Base-by-base conservation (phyloP, 495 filamentous ascomycete genomes). In the Penicillium flavigenum region DNA sequence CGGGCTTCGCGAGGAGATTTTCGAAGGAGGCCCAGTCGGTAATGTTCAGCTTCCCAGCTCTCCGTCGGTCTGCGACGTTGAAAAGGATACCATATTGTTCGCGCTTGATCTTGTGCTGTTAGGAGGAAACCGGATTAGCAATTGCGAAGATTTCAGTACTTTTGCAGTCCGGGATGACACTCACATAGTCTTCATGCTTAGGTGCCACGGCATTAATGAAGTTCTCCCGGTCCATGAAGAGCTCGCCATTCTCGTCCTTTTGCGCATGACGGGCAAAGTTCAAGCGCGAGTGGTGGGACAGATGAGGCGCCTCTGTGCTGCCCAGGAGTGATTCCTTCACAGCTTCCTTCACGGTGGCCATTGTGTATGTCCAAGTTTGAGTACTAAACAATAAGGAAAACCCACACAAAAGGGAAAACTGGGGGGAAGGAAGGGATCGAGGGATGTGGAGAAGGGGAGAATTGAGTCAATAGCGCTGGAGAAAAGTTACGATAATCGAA, bases 1-100 rank as follows among this genome's bases (percentile, higher is more conserved):
- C 94, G 59, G 94, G 91, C 70, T 96, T 97, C 49, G 82, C 81
- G 36, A 98, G 84, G 53, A 98, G 84, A 76, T 96, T 93, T 73
- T 96, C 88, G 70, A 97, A 98, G 45, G 86, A 88, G 14, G 80
- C 85, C 92, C 92, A 98, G 72, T 98, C 94, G 58, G 84, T 79
- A 27, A 98, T 72, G 58, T 70, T 89, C 32, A 98, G 77, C 63
- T 82, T 86, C 54, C 91, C 91, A 22, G 75, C 75, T 51, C 79
- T 83, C 44, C 81, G 81, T 49, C 89, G 82, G 72, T 98, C 94
- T 58, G 94, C 94, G 32, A 98, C 86, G 53, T 78, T 75, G 73
- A 98, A 98, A 10, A 98, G 87, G 64, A 98, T 89, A 9, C 84
- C 86, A 72, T 96, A 98, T 69, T 97, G 92, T 64, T 92, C 87